Percentiles rank a stretch among this genome's conserved stretches.
phyloP scores from a whole-genome alignment of 2,329 filamentous ascomycete genomes.

The Penicillium sp. region DNA sequence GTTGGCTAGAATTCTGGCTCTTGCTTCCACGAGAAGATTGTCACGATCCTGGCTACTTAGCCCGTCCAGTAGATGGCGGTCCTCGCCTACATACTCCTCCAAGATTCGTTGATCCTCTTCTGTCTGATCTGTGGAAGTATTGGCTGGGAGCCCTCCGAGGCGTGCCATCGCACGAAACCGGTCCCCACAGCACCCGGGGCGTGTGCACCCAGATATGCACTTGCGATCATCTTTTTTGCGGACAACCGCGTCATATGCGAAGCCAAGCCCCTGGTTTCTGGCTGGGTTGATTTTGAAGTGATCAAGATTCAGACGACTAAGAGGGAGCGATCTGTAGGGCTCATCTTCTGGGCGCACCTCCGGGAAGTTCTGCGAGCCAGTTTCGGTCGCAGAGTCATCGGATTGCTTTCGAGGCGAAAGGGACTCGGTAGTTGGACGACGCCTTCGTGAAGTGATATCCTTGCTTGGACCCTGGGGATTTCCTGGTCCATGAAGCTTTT shows the following conservation, averaged over 20 bases:
- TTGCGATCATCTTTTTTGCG: slow-evolving; percentile 65
- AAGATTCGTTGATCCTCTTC: slow-evolving; percentile 31
- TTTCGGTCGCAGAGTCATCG: slow-evolving; percentile 3
- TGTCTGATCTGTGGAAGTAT: slow-evolving; percentile 9
- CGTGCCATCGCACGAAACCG: slow-evolving; percentile 64
- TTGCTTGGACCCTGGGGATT: background rate
- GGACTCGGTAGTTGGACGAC: background rate
- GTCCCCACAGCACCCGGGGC: slow-evolving; percentile 70
- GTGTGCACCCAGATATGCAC: slow-evolving; percentile 68
- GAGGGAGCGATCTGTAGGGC: slow-evolving; percentile 55
- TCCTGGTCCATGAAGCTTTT: background rate
- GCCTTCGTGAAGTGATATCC: background rate
- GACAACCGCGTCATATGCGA: slow-evolving; percentile 70
- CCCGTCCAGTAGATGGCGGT: slow-evolving; percentile 30
- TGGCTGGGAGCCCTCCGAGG: slow-evolving; percentile 32
- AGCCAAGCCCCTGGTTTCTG: slow-evolving; percentile 65
- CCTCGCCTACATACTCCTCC: slow-evolving; percentile 54
- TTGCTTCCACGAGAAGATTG: slow-evolving; percentile 69
- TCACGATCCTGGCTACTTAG: slow-evolving; percentile 60
- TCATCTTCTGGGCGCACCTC: slow-evolving; percentile 30
- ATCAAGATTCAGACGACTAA: slow-evolving; percentile 56
- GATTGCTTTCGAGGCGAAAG: background rate
- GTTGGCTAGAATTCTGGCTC: slow-evolving; percentile 67
- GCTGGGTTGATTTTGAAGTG: slow-evolving; percentile 81
- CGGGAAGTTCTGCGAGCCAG: background rate